Evolutionary conservation across 2,329 filamentous ascomycete genomes (phyloP).

Genomic region (Graphiopsis chlorocephala): DNA sequence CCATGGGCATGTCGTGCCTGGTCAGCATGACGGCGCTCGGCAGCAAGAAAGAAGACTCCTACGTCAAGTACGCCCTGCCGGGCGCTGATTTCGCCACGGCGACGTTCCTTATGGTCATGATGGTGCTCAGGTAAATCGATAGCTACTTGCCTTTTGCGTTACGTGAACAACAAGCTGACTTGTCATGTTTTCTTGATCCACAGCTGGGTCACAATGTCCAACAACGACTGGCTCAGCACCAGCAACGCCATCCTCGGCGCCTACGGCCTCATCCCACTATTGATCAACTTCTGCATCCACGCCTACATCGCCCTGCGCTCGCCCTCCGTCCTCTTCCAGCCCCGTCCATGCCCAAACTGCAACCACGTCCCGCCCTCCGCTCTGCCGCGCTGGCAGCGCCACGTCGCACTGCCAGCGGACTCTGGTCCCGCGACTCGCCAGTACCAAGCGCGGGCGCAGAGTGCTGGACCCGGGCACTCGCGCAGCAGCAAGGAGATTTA

Average conservation of each 20-base stretch:
- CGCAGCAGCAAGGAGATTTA: slow-evolving; percentile 7
- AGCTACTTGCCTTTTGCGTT: not conserved
- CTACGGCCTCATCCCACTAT: slow-evolving; percentile 22
- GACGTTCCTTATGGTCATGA: not conserved
- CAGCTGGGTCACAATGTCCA: slow-evolving; percentile 8
- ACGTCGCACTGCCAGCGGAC: slow-evolving; percentile 2
- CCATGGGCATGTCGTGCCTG: slow-evolving; percentile 21
- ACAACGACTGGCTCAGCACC: not conserved
- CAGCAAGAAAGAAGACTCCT: slow-evolving; percentile 1
- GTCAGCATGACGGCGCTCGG: slow-evolving; percentile 15
- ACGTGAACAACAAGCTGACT: not conserved
- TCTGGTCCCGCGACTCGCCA: not conserved
- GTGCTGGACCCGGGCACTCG: not conserved
- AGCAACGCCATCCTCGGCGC: slow-evolving; percentile 17
- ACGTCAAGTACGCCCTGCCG: not conserved
- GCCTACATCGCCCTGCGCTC: slow-evolving; percentile 20
- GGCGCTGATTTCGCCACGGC: not conserved
- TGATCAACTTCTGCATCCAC: slow-evolving; percentile 24
- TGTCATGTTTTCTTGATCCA: not conserved
- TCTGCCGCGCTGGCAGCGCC: slow-evolving; percentile 4
- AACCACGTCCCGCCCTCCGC: slow-evolving; percentile 5
- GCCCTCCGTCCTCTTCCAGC: slow-evolving; percentile 3
- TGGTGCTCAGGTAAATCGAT: not conserved
- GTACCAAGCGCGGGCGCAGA: not conserved
- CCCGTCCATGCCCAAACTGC: slow-evolving; percentile 22